Percentiles rank a stretch among this genome's conserved stretches.
Evolutionary conservation across 2,329 filamentous ascomycete genomes (phyloP).

Genomic region (Neofusicoccum parvum): DNA sequence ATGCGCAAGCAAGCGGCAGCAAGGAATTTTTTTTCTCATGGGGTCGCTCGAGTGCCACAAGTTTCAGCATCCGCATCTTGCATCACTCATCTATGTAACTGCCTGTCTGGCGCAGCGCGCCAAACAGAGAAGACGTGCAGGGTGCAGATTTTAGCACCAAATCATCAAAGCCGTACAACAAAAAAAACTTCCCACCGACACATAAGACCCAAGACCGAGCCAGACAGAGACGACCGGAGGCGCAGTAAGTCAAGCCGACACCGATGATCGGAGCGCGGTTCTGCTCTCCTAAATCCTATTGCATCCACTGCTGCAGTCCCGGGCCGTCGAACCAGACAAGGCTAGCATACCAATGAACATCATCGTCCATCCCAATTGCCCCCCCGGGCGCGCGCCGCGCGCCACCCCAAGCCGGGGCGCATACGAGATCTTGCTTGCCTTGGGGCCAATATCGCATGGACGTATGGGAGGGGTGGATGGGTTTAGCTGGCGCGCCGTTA

Average conservation of each 20-base stretch:
- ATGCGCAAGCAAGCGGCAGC: background rate
- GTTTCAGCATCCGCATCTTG: constrained; percentile 16
- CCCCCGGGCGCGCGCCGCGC: no score
- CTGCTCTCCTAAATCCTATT: no score
- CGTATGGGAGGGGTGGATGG: background rate
- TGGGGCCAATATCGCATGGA: background rate
- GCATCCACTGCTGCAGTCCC: no score
- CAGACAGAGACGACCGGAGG: no score
- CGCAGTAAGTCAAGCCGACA: no score
- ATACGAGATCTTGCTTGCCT: no score
- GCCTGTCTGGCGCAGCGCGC: background rate
- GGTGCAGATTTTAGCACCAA: background rate
- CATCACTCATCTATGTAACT: background rate
- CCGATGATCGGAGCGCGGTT: no score
- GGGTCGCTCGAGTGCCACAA: background rate
- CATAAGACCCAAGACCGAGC: no score
- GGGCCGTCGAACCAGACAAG: no score
- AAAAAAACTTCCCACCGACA: no score
- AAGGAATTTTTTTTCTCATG: background rate
- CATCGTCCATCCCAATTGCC: background rate
- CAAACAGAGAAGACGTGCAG: background rate
- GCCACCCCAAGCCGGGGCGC: no score
- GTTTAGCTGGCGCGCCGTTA: background rate
- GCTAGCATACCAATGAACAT: background rate
- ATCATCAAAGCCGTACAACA: no score